phyloP scores from a whole-genome alignment of 768 basidiomycete genomes.

The Erythrobasidium yunnanense region DNA sequence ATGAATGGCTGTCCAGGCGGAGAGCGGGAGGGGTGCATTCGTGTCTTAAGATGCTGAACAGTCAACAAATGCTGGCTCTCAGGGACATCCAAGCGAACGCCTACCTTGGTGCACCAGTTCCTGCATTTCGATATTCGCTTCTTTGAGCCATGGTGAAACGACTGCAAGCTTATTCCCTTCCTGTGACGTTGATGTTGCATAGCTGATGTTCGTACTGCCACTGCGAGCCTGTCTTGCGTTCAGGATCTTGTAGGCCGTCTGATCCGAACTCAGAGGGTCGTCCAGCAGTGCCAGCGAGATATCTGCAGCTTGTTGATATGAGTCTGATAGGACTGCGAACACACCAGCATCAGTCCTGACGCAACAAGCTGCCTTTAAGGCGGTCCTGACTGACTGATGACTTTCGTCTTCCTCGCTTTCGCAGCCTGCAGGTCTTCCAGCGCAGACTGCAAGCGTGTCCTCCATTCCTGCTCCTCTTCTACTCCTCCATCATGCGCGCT shows the following conservation, averaged over 20 bases:
- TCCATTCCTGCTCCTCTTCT: constrained; percentile 20
- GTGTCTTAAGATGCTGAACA: background rate
- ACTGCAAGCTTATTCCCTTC: background rate
- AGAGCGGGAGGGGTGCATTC: background rate
- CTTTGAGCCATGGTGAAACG: background rate
- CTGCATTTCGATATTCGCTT: background rate
- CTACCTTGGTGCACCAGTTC: background rate
- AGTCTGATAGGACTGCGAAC: background rate
- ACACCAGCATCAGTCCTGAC: background rate
- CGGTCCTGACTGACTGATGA: background rate
- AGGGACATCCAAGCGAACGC: background rate
- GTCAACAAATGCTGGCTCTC: background rate
- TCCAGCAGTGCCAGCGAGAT: background rate
- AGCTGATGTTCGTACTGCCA: background rate
- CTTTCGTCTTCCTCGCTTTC: background rate
- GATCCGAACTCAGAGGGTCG: background rate
- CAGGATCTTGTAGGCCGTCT: background rate
- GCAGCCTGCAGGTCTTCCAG: background rate
- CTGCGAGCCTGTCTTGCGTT: background rate
- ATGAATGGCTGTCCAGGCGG: constrained; percentile 9
- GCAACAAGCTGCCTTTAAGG: background rate
- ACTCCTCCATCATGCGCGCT: background rate
- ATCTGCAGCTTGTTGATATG: background rate
- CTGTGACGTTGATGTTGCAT: background rate
- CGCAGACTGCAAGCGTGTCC: constrained; percentile 1